Conservation (phyloP, 495 filamentous ascomycete genomes). For the Polyplosphaeria fusca region DNA sequence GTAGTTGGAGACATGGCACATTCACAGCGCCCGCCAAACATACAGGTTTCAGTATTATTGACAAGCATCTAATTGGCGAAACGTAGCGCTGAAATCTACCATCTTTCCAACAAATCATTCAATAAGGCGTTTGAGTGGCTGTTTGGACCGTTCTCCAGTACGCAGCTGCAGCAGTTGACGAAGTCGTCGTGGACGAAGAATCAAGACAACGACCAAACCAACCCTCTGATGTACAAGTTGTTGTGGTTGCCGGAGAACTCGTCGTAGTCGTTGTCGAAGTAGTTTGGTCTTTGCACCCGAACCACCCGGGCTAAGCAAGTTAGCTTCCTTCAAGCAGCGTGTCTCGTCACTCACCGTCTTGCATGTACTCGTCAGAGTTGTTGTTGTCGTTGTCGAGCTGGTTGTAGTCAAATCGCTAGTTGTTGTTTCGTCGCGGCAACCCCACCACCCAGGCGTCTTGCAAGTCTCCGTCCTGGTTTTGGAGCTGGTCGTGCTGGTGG, state of each 20-base stretch:
- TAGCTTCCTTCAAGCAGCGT: not conserved
- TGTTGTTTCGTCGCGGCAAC: constrained; percentile 18
- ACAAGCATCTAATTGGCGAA: too few relatives aligned
- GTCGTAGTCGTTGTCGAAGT: constrained; percentile 5
- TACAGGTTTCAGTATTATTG: too few relatives aligned
- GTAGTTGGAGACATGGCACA: too few relatives aligned
- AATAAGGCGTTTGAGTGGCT: constrained; percentile 9
- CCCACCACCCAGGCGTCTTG: constrained; percentile 29
- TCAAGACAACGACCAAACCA: constrained; percentile 28
- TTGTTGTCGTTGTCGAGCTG: constrained; percentile 6
- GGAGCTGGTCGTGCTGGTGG: constrained; percentile 9
- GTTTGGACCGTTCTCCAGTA: constrained; percentile 19
- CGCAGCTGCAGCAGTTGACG: constrained; percentile 6
- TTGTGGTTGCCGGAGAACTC: constrained; percentile 1
- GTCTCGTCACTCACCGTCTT: constrained; percentile 2
- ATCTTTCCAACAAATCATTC: too few relatives aligned
- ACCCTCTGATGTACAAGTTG: constrained; percentile 20
- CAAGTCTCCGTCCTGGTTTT: constrained; percentile 23
- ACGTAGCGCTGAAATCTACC: not conserved
- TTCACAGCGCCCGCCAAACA: too few relatives aligned
- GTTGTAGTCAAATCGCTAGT: constrained; percentile 1
- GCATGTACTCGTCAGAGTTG: constrained; percentile 16
- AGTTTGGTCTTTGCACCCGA: constrained; percentile 25
- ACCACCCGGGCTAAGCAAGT: constrained; percentile 21
- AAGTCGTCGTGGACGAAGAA: constrained; percentile 6